Base-by-base conservation (phyloP, 768 basidiomycete genomes). In the Mycena chlorophos region DNA sequence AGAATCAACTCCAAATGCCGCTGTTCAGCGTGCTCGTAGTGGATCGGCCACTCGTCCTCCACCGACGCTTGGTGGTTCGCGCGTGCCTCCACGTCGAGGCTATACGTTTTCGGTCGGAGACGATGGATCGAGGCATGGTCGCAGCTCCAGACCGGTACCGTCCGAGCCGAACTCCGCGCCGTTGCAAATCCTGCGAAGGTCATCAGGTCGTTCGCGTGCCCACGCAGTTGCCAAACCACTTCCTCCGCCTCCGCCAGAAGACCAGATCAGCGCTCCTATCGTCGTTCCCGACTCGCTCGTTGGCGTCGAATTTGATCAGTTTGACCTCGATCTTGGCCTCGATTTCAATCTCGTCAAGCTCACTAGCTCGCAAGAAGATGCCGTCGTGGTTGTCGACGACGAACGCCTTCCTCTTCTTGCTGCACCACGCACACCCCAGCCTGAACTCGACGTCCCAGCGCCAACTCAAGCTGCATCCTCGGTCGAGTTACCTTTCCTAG, bases 341-440 rank as follows among this genome's bases (percentile, higher is more conserved):
- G 49, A 58, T 25, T 53, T 62, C 40, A 49, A 49, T 12, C 51
- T 55, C 38, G 43, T 62, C 40, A 49, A 52, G 16, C 54, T 58
- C 43, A n/a, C n/a, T n/a, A 45, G 28, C 40, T 52, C 56, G 12
- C 46, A 57, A 3, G 60, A 55, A 39, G 54, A 55, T 23, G 3
- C 49, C 2, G 50, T 17, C 4, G 52, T 22, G 1, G 56, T 28
- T 17, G 39, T 25, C 31, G 55, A 54, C 30, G 20, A 49, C 14
- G 54, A 53, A 19, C 56, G 66, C 40, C 38, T 76, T 25, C 76
- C 78, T 22, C 63, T 75, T 34, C 68, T 81, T 28, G 70, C 71
- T 5, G 75, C 79, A 1, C 81, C 80, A 1, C 72, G 71, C 42
- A 71, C 72, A 12, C 66, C 64, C 1, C 74, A 79, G 39, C 68